Base-by-base conservation (phyloP, 2,329 filamentous ascomycete genomes). In the Pseudogymnoascus sp. region DNA sequence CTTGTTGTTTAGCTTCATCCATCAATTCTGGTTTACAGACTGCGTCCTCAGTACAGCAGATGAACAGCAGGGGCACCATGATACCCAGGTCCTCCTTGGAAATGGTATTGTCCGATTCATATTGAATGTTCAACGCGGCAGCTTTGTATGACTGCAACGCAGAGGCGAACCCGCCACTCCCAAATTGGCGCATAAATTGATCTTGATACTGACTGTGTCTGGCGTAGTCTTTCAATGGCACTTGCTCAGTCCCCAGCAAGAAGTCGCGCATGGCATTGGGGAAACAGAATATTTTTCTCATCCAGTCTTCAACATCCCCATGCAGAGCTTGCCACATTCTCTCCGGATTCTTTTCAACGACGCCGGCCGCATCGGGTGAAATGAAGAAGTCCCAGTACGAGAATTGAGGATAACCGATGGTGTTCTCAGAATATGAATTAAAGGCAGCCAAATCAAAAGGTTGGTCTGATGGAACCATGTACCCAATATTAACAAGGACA, bases 361-460 rank as follows among this genome's bases (percentile, higher is more conserved):
- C 42, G 1, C 67, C 66, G 1, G 72, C 66, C 1, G 73, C 76
- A 38, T 80, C 77, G 0, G 73, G 68, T 0, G 74, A 70, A 0
- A 71, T 71, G 66, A 81, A 77, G 31, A 81, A 73, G 59, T 78
- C 67, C 78, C 78, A 81, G 71, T 82, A 82, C 31, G 72, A 69
- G 42, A 71, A 74, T 1, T 70, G 31, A 2, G 73, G 70, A 48
- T 73, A 72, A 9, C 79, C 80, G 25, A 76, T 72, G 0, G 58
- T 38, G 61, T 74, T 63, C 39, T 73, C 66, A 0, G 72, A 73
- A 8, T 67, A 7, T 5, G 66, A 66, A 62, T 77, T 77, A 1
- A 68, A 62, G 3, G 63, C 63, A 2, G 75, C 73, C 2, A 79
- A 71, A 61, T 78, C 69, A 62, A 79, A 79, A 13, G 41, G 41